phyloP scores from a whole-genome alignment of 2,329 filamentous ascomycete species.

The Colletotrichum sp. region DNA sequence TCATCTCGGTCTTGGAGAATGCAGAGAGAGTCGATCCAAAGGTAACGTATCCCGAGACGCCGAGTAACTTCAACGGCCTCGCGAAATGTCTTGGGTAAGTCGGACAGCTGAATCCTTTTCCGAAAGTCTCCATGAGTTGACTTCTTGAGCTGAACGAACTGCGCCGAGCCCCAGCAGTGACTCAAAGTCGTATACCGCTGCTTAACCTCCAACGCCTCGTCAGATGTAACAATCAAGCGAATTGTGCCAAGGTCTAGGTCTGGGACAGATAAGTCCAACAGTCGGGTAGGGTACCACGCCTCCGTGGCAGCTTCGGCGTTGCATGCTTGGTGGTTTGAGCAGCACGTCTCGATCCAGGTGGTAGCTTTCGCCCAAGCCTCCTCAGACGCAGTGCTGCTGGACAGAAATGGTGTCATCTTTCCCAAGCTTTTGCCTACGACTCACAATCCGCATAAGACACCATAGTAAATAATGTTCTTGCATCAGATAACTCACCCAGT shows the following conservation, averaged over 20 bases:
- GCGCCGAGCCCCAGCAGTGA: constrained; percentile 5
- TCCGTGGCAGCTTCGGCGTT: background rate
- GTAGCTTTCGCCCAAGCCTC: background rate
- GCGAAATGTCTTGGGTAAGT: constrained; percentile 5
- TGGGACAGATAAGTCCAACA: background rate
- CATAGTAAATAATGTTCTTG: too few species aligned
- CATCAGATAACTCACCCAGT: background rate
- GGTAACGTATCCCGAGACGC: background rate
- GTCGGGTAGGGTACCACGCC: background rate
- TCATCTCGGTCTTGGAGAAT: constrained; percentile 19
- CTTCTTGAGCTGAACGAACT: background rate
- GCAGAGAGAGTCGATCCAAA: constrained; percentile 21
- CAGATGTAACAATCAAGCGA: background rate
- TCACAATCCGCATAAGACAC: background rate
- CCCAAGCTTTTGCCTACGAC: background rate
- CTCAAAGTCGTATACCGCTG: background rate
- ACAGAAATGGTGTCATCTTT: background rate
- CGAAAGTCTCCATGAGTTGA: background rate
- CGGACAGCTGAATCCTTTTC: background rate
- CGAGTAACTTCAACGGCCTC: constrained; percentile 11
- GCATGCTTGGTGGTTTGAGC: background rate
- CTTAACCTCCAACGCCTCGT: background rate
- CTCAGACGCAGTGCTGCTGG: background rate
- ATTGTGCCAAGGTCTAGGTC: background rate
- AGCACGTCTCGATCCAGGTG: background rate